Base-by-base conservation (phyloP, 1,284 basidiomycete species). In the Cryptococcus sp. region DNA sequence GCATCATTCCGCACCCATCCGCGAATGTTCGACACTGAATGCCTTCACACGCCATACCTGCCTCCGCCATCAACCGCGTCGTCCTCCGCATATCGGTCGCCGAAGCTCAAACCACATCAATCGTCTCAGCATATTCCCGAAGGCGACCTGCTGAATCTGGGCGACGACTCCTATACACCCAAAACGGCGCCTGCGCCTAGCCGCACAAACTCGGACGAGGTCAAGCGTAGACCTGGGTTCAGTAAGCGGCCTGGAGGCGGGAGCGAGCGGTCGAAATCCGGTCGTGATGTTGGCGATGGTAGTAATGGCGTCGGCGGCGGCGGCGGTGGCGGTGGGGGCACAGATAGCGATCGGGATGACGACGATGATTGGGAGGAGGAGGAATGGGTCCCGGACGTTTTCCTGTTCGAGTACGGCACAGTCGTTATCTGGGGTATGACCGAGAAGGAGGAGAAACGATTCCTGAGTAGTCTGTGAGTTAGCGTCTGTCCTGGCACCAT, bases 381-480 rank as follows among this genome's bases (percentile, higher is more conserved):
- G 52, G 90, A 77, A 56, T 79, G 77, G 77, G 71, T 79, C 8
- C 78, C 91, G 10, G 92, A 95, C 76, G 88, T 94, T 59, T 97
- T 95, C 78, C 81, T 96, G 65, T 97, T 97, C 80, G 86, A 89
- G 65, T 97, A 96, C 77, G 93, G 93, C 19, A 79, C 78, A 1
- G 89, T 96, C 39, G 93, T 97, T 22, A 90, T 96, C 54, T 97
- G 93, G 94, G 93, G 93, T 25, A 97, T 97, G 93, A 89, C 91
- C 13, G 88, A 94, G 73, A 82, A 85, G 10, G 91, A 97, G 74
- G 93, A 97, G 80, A 90, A 87, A 74, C 82, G 91, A 3, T 92
- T 97, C 70, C 79, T 95, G 59, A 87, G 88, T 42, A 92, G 90
- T 38, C 83, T 97, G 89, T 93, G 75, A 78, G 91, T 82, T 17